phyloP scores from a whole-genome alignment of 106 monocot species.

The Phalaenopsis equestris region DNA sequence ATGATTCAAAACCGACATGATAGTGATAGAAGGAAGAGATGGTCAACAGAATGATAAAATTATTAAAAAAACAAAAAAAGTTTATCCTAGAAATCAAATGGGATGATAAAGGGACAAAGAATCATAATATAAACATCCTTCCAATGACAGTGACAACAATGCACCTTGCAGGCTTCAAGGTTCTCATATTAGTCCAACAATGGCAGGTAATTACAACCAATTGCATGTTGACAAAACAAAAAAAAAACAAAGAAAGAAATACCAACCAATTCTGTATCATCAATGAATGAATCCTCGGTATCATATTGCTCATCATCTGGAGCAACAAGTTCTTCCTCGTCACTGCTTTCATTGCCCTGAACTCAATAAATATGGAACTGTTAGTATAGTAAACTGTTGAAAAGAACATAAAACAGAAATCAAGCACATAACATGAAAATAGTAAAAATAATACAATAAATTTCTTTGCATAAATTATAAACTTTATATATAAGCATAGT shows the following conservation, averaged over 20 bases:
- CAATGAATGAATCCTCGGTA: constrained; percentile 98
- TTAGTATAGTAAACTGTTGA: not conserved
- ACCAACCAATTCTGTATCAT: constrained; percentile 93
- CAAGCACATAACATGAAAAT: not conserved
- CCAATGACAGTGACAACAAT: not conserved
- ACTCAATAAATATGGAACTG: constrained; percentile 5
- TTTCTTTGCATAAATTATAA: not conserved
- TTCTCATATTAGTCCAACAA: not conserved
- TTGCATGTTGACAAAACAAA: not conserved
- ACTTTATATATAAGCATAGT: not conserved
- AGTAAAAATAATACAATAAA: not conserved
- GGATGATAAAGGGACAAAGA: too few species aligned
- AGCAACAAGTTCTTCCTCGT: constrained; percentile 71
- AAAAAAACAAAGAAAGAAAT: not conserved
- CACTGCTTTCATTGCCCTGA: constrained; percentile 93
- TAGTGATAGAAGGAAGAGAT: not conserved
- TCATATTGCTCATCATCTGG: constrained; percentile 99
- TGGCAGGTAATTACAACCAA: not conserved
- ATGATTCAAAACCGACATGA: not conserved
- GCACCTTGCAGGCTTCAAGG: not conserved
- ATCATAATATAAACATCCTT: not conserved
- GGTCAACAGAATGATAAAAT: too few species aligned
- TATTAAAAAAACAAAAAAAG: too few species aligned
- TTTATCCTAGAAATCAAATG: too few species aligned
- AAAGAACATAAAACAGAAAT: not conserved